Base-by-base conservation (phyloP, 495 filamentous ascomycete species). In the Jackrogersella minutella region DNA sequence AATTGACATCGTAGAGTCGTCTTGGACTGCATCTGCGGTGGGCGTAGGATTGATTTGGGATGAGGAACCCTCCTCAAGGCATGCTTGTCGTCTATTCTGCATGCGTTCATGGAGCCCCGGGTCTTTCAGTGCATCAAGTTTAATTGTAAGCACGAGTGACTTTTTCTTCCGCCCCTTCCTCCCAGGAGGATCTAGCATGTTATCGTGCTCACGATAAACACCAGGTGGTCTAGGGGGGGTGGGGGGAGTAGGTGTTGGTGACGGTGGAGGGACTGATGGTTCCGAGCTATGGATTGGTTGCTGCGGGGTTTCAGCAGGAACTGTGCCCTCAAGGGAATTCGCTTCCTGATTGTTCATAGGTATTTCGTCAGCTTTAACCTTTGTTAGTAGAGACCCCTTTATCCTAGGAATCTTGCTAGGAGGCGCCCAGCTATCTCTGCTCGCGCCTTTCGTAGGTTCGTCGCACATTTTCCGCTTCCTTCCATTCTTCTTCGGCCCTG, bases 121-220 rank as follows among this genome's bases (percentile, higher is more conserved):
- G 49, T 69, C 41, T 40, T 75, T 78, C 17, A 78, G 64, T 58
- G 67, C 64, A 28, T 77, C 66, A 0, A 59, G 61, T 41, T 66
- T 72, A 30, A 80, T 74, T 33, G 74, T 70, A 1, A 79, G 54
- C 14, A 80, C 76, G 1, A 75, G 30, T n/a, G 78, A 78, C 43
- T 70, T 71, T 30, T 39, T 73, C 21, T 55, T 66, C 28, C 73
- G 64, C 0, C 75, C 68, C 33, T 74, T 79, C 52, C 73, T 76
- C 3, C 22, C 55, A 11, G 55, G 52, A 2, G 66, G 66, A 46
- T 72, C 66, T 11, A 74, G 17, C n/a, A 54, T 63, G 44, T 74
- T 72, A 49, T 69, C 55, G 17, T 49, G 47, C 17, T 69, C 72
- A 36, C 66, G 70, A 44, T 74, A 70, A 33, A 74, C 66, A 9